Percentiles rank a stretch among this genome's conserved stretches.
Conservation (phyloP, 2,329 filamentous ascomycete species). For the Phaeosphaeria sp. region DNA sequence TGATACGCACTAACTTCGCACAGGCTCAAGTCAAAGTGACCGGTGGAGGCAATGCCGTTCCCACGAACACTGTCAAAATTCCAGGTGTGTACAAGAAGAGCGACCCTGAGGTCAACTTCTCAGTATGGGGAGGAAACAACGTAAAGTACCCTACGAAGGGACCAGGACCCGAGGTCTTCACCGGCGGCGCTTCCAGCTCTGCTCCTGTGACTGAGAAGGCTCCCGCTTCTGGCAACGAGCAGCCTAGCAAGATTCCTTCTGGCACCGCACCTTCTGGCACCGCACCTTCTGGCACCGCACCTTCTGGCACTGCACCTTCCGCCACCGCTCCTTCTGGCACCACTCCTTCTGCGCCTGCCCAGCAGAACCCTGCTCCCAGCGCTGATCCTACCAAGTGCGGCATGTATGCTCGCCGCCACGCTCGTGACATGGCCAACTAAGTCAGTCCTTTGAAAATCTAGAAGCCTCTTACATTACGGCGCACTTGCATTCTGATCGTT, state of each 20-base stretch:
- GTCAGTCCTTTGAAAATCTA: not conserved
- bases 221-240: not conserved
- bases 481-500: not conserved
- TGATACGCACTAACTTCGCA: too few relatives aligned
- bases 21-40: constrained; percentile 52
- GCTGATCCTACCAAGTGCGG: not conserved
- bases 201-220: not conserved
- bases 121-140: constrained; percentile 32
- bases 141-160: constrained; percentile 19
- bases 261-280: not conserved
- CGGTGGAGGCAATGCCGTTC: constrained; percentile 37
- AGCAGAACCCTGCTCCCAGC: not conserved
- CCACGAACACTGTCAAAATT: constrained; percentile 46
- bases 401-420: constrained; percentile 1
- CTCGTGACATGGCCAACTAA: constrained; percentile 1
- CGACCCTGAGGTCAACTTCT: constrained; percentile 34
- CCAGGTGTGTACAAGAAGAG: constrained; percentile 42
- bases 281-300: not conserved
- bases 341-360: not conserved
- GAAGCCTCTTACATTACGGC: not conserved
- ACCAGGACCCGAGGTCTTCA: constrained; percentile 18
- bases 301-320: not conserved
- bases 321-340: not conserved
- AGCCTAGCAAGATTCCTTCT: not conserved
- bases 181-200: not conserved